These are phyloP conservation scores for Acacia pycnantha DNA, from an alignment of 331 rosid genomes.

Conservation along the genomic window DNA sequence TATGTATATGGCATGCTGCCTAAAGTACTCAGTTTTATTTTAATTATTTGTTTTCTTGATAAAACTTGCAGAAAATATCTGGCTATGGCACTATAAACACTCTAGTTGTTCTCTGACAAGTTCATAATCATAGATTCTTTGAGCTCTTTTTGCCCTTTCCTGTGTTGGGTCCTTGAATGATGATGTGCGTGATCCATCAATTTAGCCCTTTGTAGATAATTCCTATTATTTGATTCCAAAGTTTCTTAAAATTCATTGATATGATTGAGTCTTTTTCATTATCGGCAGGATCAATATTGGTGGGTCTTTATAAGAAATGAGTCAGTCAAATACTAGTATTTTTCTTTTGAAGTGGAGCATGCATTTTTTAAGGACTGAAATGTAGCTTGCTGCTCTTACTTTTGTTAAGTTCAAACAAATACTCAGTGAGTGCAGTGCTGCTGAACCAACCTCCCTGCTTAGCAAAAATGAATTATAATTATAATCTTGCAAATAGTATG, in stretches of 20 bases:
- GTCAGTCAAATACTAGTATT: background rate
- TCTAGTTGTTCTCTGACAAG: background rate
- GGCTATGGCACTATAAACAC: background rate
- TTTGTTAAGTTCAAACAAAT: background rate
- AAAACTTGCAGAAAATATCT: background rate
- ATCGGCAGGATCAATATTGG: background rate
- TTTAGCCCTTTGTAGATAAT: background rate
- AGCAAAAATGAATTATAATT: background rate
- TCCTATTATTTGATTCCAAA: background rate
- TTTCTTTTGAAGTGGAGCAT: background rate
- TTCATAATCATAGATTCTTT: background rate
- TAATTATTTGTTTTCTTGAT: background rate
- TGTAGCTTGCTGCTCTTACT: background rate
- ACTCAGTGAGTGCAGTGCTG: background rate
- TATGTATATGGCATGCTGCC: slow-evolving; percentile 25
- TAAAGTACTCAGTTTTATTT: background rate
- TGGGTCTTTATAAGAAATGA: background rate
- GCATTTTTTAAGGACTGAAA: background rate
- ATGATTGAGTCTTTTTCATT: background rate
- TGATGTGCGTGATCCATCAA: background rate
- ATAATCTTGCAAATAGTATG: background rate
- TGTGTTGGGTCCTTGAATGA: background rate
- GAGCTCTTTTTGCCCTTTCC: background rate
- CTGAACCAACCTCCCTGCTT: background rate
- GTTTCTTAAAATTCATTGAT: background rate